Conservation (phyloP, 176 grass and related monocot species). For the bread wheat (Triticum aestivum) region IWGSC_CS_RefSeq_v2.1 NC_057794.1:490839177-490839676, state of each 20-base stretch:
- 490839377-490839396: neutral
- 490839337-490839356: neutral
- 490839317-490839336: neutral
- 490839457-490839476: neutral
- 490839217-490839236: neutral
- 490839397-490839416: neutral
- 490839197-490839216: neutral
- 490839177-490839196: neutral
- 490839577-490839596: neutral
- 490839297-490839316: too few relatives aligned
- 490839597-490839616: neutral
- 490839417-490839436: neutral
- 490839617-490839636: neutral
- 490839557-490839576: neutral
- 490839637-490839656: neutral
- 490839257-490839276: neutral
- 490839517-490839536: neutral
- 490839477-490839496: neutral
- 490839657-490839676: neutral
- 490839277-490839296: neutral
- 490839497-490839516: neutral
- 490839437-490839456: neutral
- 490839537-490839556: neutral
- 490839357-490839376: neutral
- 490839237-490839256: neutral